phyloP scores from a whole-genome alignment of 352 stramenopile species.

The Phytophthora tentaculata region DNA sequence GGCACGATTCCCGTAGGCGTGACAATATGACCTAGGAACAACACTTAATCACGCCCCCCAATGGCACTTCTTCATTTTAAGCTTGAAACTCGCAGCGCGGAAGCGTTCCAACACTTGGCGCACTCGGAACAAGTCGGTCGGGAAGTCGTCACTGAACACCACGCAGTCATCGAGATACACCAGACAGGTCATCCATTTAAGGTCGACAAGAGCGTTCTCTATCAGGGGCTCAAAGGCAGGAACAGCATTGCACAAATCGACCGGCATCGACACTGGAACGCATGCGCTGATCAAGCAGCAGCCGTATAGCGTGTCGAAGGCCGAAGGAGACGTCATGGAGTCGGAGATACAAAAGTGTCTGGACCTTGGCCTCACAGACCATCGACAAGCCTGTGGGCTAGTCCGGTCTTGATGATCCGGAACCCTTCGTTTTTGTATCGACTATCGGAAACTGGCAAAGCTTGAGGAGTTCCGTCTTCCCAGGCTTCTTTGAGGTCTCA shows the following conservation, averaged over 20 bases:
- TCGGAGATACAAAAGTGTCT: too few relatives aligned
- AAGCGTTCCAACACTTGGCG: conserved; percentile 3
- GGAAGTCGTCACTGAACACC: conserved; percentile 3
- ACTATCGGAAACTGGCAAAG: too few relatives aligned
- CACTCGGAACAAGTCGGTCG: background rate
- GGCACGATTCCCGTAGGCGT: too few relatives aligned
- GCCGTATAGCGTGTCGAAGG: too few relatives aligned
- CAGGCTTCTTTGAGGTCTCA: too few relatives aligned
- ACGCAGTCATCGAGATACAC: conserved; percentile 5
- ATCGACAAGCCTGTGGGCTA: too few relatives aligned
- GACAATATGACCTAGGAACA: background rate
- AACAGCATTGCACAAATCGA: conserved; percentile 6
- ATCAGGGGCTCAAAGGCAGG: conserved; percentile 2
- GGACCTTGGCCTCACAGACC: too few relatives aligned
- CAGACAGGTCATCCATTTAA: conserved; percentile 12
- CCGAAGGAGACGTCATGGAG: too few relatives aligned
- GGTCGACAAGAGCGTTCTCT: conserved; percentile 1
- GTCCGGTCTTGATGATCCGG: too few relatives aligned
- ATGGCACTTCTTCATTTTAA: conserved; percentile 12
- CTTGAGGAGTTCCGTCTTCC: too few relatives aligned
- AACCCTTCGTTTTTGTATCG: too few relatives aligned
- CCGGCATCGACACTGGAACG: background rate
- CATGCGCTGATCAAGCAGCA: too few relatives aligned
- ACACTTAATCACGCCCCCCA: conserved; percentile 5
- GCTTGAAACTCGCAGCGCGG: background rate